Base-by-base conservation (phyloP, 495 filamentous ascomycete genomes). In the Neurospora sp. region DNA sequence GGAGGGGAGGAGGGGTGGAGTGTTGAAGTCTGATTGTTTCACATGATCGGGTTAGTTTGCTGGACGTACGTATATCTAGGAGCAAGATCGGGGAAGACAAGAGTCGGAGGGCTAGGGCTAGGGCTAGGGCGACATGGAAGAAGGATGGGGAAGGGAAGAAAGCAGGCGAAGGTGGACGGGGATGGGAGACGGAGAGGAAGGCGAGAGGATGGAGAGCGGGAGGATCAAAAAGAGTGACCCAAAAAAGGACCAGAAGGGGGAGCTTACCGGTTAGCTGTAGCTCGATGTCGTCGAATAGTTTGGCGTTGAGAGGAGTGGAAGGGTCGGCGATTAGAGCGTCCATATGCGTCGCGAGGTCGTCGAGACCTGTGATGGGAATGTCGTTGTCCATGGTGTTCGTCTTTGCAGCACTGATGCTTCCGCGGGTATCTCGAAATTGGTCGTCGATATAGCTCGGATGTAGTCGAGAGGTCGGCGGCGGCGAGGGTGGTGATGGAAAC, bases 261-360 rank as follows among this genome's bases (percentile, higher is more conserved):
- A 6, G n/a, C 42, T 1, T 44, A 82, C 85, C 84, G 70, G 82
- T 86, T 20, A 88, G 80, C 73, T 88, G 86, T 0, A 88, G 81
- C 71, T 86, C 84, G 39, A 88, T 82, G 73, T 87, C 81, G 72
- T 88, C 86, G 53, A 88, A 86, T 3, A 88, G 76, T 74, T 86
- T 86, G 14, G 74, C 75, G 74, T 82, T 81, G 35, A 85, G 78
- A 0, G 78, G 72, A 5, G 82, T 70, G 5, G 71, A 74, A 9
- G 85, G 78, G 74, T 84, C 81, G 39, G 71, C 71, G 59, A 82
- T 71, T n/a, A 88, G 79, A 18, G 83, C 75, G 68, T 85, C 82
- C 27, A 88, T 77, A 74, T 88, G 86, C 27, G 75, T 78, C 70
- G 85, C 80, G 70, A 88, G 78, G 59, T 86, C 85, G 20, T 86